A percentile compares a stretch with the other conserved stretches of the same genome.
These are phyloP conservation scores for Penicillium riverlandense DNA, from an alignment of 495 filamentous ascomycete species.

Conservation along the genomic window DNA sequence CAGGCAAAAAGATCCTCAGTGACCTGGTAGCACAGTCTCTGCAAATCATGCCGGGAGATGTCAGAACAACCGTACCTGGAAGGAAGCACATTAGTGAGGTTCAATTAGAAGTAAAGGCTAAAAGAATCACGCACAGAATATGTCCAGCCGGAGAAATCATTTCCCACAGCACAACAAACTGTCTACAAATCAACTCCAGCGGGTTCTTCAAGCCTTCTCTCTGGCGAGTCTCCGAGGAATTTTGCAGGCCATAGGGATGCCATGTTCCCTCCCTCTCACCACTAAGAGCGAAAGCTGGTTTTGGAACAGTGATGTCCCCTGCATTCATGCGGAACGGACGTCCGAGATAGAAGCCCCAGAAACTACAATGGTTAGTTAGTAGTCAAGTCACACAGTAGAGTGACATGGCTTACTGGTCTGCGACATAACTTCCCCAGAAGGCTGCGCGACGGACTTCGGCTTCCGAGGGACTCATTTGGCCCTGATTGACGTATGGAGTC, in stretches of 20 bases:
- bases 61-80: conserved; percentile 37
- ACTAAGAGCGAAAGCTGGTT: conserved; percentile 31
- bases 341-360: conserved; percentile 44
- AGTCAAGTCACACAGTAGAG: not conserved
- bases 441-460: conserved; percentile 36
- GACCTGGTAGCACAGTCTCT: conserved; percentile 34
- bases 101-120: not conserved
- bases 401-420: conserved; percentile 36
- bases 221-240: conserved; percentile 8
- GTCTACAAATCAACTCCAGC: conserved; percentile 34
- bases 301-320: conserved; percentile 37
- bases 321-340: conserved; percentile 40
- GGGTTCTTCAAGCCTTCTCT: conserved; percentile 23
- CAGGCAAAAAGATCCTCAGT: conserved; percentile 40
- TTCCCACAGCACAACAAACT: conserved; percentile 43
- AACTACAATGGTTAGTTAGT: conserved; percentile 16
- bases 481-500: conserved; percentile 36
- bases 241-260: conserved; percentile 36
- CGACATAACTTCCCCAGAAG: conserved; percentile 47
- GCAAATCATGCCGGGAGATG: conserved; percentile 38
- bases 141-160: conserved; percentile 41
- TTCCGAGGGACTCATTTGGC: conserved; percentile 35
- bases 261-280: conserved; percentile 32
- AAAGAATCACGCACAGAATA: conserved; percentile 30
- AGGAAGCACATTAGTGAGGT: conserved; percentile 6